These are phyloP conservation scores for Cadophora malorum DNA, from an alignment of 2,329 filamentous ascomycete genomes.

Conservation along the genomic window DNA sequence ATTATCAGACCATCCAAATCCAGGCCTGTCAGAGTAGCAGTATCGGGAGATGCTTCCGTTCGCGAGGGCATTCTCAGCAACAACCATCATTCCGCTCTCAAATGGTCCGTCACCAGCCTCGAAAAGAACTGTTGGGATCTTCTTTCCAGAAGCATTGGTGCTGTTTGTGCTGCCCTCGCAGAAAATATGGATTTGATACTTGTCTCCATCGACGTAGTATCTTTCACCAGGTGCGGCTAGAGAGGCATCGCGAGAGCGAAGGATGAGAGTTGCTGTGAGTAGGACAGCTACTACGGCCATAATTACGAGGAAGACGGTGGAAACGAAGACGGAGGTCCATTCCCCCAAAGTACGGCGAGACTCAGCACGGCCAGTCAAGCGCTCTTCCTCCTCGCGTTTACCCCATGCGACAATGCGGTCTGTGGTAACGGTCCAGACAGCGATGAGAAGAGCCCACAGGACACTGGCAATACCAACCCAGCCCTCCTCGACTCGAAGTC, in stretches of 20 bases:
- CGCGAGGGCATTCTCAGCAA: slow-evolving; percentile 75
- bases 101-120: slow-evolving; percentile 84
- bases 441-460: slow-evolving; percentile 81
- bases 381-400: slow-evolving; percentile 90
- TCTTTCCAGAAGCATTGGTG: slow-evolving; percentile 57
- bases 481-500: slow-evolving; percentile 81
- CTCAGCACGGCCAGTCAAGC: slow-evolving; percentile 87
- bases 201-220: slow-evolving; percentile 81
- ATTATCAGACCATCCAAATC: slow-evolving; percentile 87
- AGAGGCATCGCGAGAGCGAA: slow-evolving; percentile 80
- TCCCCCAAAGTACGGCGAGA: slow-evolving; percentile 81
- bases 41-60: slow-evolving; percentile 87
- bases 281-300: slow-evolving; percentile 74
- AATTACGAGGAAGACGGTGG: slow-evolving; percentile 73
- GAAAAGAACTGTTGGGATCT: slow-evolving; percentile 80
- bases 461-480: slow-evolving; percentile 91
- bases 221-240: slow-evolving; percentile 75
- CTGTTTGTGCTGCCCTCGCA: slow-evolving; percentile 76
- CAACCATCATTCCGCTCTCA: slow-evolving; percentile 79
- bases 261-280: slow-evolving; percentile 78
- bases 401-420: slow-evolving; percentile 90
- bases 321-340: slow-evolving; percentile 81
- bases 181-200: slow-evolving; percentile 86
- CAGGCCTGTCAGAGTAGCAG: slow-evolving; percentile 95
- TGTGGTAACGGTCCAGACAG: slow-evolving; percentile 77